Evolutionary conservation across 768 basidiomycete species (phyloP).

Genomic region (Pisolithus microcarpus): DNA sequence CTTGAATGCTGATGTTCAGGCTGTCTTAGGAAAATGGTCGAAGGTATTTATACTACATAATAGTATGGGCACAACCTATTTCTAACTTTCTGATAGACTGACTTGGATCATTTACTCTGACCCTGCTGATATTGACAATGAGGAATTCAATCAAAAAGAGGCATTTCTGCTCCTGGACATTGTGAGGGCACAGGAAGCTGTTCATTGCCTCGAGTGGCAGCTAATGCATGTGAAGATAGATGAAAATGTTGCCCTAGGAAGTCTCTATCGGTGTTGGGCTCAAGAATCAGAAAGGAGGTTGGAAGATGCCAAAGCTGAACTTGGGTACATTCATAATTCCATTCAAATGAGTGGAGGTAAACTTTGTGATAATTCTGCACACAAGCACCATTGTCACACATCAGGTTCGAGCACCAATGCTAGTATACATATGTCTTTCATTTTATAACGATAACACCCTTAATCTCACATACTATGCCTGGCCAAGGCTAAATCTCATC

Average conservation of each 20-base stretch:
- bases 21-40: too few species aligned
- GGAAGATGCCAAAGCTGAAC: background rate
- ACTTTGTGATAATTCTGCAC: background rate
- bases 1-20: too few species aligned
- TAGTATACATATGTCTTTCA: background rate
- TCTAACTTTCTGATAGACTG: too few species aligned
- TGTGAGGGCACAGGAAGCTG: background rate
- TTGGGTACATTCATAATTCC: background rate
- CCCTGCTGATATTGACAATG: slow-evolving; percentile 20
- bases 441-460: too few species aligned
- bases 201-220: background rate
- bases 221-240: background rate
- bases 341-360: background rate
- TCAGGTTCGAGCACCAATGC: background rate
- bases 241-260: background rate
- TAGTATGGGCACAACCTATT: too few species aligned
- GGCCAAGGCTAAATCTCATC: too few species aligned
- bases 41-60: too few species aligned
- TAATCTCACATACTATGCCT: too few species aligned
- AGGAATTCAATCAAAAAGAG: background rate
- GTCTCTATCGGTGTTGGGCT: background rate
- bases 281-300: background rate
- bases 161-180: background rate
- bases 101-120: background rate
- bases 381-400: background rate